A percentile compares a stretch with the other conserved stretches of the same genome.
phyloP scores from a whole-genome alignment of 768 basidiomycete genomes.

The Russula sp. region DNA sequence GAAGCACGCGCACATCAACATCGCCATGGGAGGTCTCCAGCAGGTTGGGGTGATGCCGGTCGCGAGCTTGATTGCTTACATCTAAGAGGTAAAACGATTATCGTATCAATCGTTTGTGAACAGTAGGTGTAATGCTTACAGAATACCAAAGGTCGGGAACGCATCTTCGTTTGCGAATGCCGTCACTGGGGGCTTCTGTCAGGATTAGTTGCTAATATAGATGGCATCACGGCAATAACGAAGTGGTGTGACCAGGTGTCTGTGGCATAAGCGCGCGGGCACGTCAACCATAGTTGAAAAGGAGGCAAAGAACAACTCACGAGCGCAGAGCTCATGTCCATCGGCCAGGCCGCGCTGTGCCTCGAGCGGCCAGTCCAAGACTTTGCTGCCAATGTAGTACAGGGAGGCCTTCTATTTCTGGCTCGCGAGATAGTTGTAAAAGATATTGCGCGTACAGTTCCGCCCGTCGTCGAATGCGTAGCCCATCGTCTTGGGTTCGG shows the following conservation, averaged over 20 bases:
- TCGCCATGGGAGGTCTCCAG: constrained; percentile 59
- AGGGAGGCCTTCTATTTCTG: constrained; percentile 58
- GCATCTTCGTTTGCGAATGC: constrained; percentile 52
- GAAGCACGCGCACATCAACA: constrained; percentile 44
- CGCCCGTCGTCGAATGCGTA: constrained; percentile 62
- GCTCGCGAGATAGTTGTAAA: constrained; percentile 45
- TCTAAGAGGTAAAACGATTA: constrained; percentile 24
- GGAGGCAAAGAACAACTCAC: too few species aligned
- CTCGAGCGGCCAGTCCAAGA: constrained; percentile 49
- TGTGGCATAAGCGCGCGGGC: not conserved
- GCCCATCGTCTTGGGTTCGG: constrained; percentile 52
- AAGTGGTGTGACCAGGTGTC: constrained; percentile 47
- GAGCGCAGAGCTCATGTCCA: constrained; percentile 49
- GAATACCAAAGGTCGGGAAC: constrained; percentile 72
- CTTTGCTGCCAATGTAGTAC: constrained; percentile 56
- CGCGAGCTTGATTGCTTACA: constrained; percentile 48
- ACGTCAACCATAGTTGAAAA: not conserved
- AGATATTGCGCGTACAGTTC: constrained; percentile 55
- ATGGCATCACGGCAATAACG: not conserved
- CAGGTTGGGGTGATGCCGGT: constrained; percentile 51
- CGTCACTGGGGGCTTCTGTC: constrained; percentile 37
- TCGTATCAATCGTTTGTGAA: not conserved
- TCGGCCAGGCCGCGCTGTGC: constrained; percentile 46
- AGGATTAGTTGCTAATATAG: not conserved
- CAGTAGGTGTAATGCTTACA: constrained; percentile 28